Evolutionary conservation across 495 filamentous ascomycete genomes (phyloP), one percentile per base, ranked within the genome.

Genomic region (Daldinia decipiens): DNA sequence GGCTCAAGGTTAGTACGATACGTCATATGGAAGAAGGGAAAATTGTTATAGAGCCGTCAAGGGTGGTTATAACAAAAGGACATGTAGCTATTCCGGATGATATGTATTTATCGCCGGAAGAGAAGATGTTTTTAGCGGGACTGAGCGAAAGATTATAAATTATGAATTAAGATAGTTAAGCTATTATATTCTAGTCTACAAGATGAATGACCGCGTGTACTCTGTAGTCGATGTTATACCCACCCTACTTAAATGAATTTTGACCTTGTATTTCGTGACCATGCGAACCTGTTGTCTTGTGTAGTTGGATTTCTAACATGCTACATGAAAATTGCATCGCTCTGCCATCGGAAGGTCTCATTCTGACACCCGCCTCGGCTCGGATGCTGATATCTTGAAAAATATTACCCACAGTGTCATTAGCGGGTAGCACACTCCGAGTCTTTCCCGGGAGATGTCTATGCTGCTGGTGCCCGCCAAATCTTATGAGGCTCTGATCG

Each of bases 71-170:
- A 54, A 72, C 63, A 5, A 68, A 70, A 31, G 75, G 70, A 2
- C 50, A 68, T 17, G 78, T 84, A 2, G 15, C 71, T 24, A 62
- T 82, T n/a, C 80, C 82, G 2, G 72, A 74, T 7, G 70, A 74
- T 59, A 45, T 85, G 43, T 76, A 74, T 32, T 63, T 85, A 2
- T 77, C 76, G 4, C 65, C 71, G 2, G 82, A 84, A 65, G 82
- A 84, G 69, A 78, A 64, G 53, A 65, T 65, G n/a, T 59, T 82
- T 31, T 65, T 85, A 15, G 83, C 84, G 59, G 67, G 70, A 11
- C 52, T 85, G 26, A 73, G 79, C 53, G 68, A 63, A 52, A 78
- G 77, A 59, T 52, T 85, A 65, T 68, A 50, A 24, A 47, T 47
- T 47, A 47, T 24, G 43, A 47, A 24, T 47, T 24, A 47, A 11